Conservation (phyloP, 2,329 filamentous ascomycete species). For the Phialocephala subalpina region DNA sequence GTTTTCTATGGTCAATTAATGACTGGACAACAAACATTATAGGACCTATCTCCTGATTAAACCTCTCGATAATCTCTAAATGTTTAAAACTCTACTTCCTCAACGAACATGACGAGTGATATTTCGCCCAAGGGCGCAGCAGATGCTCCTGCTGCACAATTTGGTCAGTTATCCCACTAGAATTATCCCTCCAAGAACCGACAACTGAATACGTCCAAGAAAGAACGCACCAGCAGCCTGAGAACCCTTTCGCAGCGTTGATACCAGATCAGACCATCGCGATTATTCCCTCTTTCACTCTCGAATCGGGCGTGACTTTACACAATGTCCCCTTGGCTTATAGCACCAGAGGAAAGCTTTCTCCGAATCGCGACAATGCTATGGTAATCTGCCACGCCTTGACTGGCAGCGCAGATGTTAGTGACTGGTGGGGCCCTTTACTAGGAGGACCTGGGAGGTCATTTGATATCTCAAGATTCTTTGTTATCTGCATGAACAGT, state of each 20-base stretch:
- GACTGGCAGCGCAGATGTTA: constrained; percentile 84
- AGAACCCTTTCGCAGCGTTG: constrained; percentile 10
- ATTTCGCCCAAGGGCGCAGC: constrained; percentile 16
- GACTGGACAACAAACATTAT: constrained; percentile 4
- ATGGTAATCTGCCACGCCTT: constrained; percentile 86
- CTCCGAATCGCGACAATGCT: constrained; percentile 66
- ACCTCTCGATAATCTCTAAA: background rate
- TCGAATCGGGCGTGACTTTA: constrained; percentile 89
- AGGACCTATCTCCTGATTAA: background rate
- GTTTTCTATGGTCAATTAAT: constrained; percentile 19
- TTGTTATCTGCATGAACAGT: constrained; percentile 87
- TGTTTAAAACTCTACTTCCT: background rate
- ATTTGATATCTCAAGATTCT: constrained; percentile 85
- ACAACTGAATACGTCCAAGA: constrained; percentile 61
- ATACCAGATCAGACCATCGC: constrained; percentile 12
- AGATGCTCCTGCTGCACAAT: constrained; percentile 22
- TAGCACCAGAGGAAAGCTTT: constrained; percentile 69
- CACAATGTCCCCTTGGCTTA: constrained; percentile 78
- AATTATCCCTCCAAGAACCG: constrained; percentile 45
- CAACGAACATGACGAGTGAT: background rate
- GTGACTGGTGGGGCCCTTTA: constrained; percentile 89
- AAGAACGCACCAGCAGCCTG: constrained; percentile 37
- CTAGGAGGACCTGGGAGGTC: constrained; percentile 80
- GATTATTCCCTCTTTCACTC: constrained; percentile 69
- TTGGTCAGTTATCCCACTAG: constrained; percentile 38